Evolutionary conservation across 257 asterid genomes (phyloP).

Genomic region (Striga asiatica): DNA sequence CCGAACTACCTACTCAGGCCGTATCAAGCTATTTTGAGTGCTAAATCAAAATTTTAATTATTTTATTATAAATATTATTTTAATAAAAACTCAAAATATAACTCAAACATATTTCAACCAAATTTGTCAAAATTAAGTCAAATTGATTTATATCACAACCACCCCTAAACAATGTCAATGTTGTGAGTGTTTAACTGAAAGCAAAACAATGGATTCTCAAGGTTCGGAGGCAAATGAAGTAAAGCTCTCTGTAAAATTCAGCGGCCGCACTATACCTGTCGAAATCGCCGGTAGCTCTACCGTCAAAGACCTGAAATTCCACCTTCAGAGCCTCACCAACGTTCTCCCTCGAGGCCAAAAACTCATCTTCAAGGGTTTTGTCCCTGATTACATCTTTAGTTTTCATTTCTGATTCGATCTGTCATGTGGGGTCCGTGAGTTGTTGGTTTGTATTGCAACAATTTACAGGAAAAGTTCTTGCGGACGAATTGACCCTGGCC

Average conservation of each 20-base stretch:
- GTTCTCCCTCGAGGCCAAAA: slow-evolving; percentile 95
- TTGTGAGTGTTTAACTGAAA: no score
- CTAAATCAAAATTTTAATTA: no score
- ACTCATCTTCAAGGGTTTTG: slow-evolving; percentile 74
- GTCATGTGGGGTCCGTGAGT: neutral
- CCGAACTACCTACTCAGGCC: no score
- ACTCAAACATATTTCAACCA: no score
- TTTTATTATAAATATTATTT: no score
- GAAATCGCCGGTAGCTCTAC: slow-evolving; percentile 38
- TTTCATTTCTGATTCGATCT: no score
- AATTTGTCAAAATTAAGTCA: no score
- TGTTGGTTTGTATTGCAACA: neutral
- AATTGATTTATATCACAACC: no score
- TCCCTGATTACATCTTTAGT: no score
- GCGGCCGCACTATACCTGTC: slow-evolving; percentile 57
- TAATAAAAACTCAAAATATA: no score
- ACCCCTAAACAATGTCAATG: no score
- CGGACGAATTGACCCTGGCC: slow-evolving; percentile 50
- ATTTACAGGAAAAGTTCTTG: slow-evolving; percentile 48
- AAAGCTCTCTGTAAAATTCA: slow-evolving; percentile 46
- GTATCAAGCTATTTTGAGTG: no score
- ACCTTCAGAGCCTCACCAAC: slow-evolving; percentile 67
- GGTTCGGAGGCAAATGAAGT: slow-evolving; percentile 13
- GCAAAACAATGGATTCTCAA: slow-evolving; percentile 21
- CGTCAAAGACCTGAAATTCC: slow-evolving; percentile 53